Conservation (phyloP, 1,284 basidiomycete genomes). For the Taiwanofungus camphoratus region DNA sequence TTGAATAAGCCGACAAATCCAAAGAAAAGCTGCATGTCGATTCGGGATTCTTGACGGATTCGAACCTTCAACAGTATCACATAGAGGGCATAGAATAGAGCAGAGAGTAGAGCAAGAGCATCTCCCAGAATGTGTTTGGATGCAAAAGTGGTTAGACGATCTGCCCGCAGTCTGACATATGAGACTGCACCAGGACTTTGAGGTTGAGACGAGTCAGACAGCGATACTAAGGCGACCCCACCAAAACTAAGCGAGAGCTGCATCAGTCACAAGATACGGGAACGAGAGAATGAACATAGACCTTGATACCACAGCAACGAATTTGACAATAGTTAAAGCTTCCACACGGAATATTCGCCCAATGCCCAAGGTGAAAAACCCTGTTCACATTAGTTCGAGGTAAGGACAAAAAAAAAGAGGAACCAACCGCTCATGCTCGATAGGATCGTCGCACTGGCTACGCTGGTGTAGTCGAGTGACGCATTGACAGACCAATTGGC, state of each 20-base stretch:
- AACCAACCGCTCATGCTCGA: slow-evolving; percentile 82
- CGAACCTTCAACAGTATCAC: slow-evolving; percentile 88
- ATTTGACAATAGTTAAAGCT: slow-evolving; percentile 66
- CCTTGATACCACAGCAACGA: slow-evolving; percentile 81
- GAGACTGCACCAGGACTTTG: slow-evolving; percentile 10
- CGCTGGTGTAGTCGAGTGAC: slow-evolving; percentile 79
- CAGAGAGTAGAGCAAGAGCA: slow-evolving; percentile 73
- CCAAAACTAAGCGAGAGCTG: slow-evolving; percentile 68
- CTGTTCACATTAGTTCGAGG: slow-evolving; percentile 36
- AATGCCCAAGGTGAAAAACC: slow-evolving; percentile 90
- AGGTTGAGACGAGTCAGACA: slow-evolving; percentile 58
- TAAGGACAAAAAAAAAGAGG: slow-evolving; percentile 1
- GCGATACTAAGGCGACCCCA: slow-evolving; percentile 83
- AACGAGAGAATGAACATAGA: slow-evolving; percentile 27
- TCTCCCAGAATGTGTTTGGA: slow-evolving; percentile 60
- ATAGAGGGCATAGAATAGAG: slow-evolving; percentile 88
- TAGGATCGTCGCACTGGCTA: slow-evolving; percentile 86
- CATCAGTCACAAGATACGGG: background rate
- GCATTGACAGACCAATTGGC: slow-evolving; percentile 90
- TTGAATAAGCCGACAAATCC: slow-evolving; percentile 93
- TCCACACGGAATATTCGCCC: slow-evolving; percentile 87
- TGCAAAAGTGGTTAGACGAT: slow-evolving; percentile 5
- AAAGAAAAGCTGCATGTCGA: slow-evolving; percentile 92
- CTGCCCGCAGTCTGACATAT: slow-evolving; percentile 2
- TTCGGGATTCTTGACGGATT: slow-evolving; percentile 77